A percentile compares a stretch with the other conserved stretches of the same genome.
These are phyloP conservation scores for Russula griseocarnosa DNA, from an alignment of 768 basidiomycete genomes.

Conservation along the genomic window DNA sequence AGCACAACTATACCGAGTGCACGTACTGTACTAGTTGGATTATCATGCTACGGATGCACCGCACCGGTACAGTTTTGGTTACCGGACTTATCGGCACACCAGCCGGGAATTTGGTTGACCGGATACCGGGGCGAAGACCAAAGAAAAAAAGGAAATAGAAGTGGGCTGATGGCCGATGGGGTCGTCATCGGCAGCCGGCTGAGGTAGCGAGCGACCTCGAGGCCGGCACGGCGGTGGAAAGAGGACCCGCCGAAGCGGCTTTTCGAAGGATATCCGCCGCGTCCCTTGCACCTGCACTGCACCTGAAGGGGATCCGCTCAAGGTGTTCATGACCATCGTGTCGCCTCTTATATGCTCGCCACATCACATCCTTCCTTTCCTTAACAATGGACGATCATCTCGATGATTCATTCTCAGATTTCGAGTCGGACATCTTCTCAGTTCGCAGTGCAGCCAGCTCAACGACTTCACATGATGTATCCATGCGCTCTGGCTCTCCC, in stretches of 20 bases:
- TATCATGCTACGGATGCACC: too few relatives aligned
- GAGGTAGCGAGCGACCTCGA: constrained; percentile 14
- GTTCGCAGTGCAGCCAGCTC: constrained; percentile 45
- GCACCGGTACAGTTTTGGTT: background rate
- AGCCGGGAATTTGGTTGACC: constrained; percentile 3
- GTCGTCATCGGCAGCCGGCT: constrained; percentile 2
- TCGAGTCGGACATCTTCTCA: constrained; percentile 46
- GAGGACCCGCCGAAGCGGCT: constrained; percentile 24
- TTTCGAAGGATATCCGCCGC: constrained; percentile 19
- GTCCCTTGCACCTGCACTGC: background rate
- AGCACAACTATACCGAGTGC: too few relatives aligned
- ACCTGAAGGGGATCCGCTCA: background rate
- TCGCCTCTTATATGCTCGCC: constrained; percentile 23
- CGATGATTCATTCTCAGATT: constrained; percentile 40
- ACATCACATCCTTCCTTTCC: constrained; percentile 12
- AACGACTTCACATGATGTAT: constrained; percentile 53
- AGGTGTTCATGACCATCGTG: constrained; percentile 17
- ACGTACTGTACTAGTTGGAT: too few relatives aligned
- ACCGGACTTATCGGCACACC: too few relatives aligned
- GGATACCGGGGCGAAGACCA: constrained; percentile 2
- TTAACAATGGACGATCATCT: constrained; percentile 25
- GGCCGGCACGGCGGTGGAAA: constrained; percentile 19
- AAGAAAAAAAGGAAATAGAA: background rate
- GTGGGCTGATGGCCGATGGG: background rate
- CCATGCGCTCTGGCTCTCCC: constrained; percentile 64